Percentiles rank a stretch among this genome's conserved stretches.
Conservation (phyloP, 495 filamentous ascomycete genomes). For the Friedmanniomyces endolithicus region DNA sequence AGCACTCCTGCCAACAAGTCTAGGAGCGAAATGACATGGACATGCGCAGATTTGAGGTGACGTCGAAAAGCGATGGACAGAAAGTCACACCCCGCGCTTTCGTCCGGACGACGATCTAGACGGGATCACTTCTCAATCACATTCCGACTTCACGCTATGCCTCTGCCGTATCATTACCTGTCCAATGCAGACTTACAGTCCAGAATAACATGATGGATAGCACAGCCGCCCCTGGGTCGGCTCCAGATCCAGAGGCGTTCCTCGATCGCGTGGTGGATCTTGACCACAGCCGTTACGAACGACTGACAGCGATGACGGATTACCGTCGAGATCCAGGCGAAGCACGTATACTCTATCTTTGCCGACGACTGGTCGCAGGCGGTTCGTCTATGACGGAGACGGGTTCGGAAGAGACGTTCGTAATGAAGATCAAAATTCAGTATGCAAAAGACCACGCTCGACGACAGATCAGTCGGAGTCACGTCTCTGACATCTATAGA, state of each 20-base stretch:
- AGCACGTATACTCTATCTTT: constrained; percentile 12
- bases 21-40: background rate
- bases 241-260: constrained; percentile 1
- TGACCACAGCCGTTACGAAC: constrained; percentile 1
- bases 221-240: background rate
- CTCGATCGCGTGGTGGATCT: constrained; percentile 2
- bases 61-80: background rate
- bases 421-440: constrained; percentile 17
- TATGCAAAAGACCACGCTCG: background rate
- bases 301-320: constrained; percentile 12
- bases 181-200: no score
- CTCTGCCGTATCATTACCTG: background rate
- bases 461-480: no score
- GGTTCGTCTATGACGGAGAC: background rate
- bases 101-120: background rate
- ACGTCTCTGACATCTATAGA: constrained; percentile 4
- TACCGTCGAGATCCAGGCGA: constrained; percentile 15
- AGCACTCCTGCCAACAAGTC: background rate
- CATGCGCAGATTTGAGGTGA: background rate
- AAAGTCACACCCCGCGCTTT: background rate
- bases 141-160: background rate
- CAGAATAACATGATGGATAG: background rate
- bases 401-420: background rate
- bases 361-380: background rate
- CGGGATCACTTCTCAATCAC: background rate